Evolutionary conservation across 1,284 basidiomycete species (phyloP).

Genomic region (Cutaneotrichosporon sp.): DNA sequence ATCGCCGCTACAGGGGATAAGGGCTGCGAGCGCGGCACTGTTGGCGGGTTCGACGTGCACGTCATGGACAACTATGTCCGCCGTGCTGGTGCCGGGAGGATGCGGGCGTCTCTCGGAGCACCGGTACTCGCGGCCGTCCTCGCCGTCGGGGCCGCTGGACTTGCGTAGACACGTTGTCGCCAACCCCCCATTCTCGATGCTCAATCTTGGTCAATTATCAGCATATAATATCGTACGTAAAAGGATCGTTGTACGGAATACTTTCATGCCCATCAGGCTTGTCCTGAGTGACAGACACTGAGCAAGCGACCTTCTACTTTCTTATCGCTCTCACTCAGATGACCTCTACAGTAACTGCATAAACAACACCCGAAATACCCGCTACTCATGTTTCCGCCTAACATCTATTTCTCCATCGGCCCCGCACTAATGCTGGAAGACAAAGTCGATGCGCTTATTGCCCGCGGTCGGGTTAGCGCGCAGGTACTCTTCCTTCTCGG

Average conservation of each 20-base stretch:
- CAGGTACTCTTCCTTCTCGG: constrained; percentile 29
- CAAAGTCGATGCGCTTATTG: constrained; percentile 28
- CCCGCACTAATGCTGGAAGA: constrained; percentile 9
- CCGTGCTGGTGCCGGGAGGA: neutral
- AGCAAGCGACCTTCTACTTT: too few relatives aligned
- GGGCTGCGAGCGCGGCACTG: constrained; percentile 8
- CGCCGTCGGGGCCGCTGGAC: neutral
- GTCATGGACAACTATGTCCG: constrained; percentile 15
- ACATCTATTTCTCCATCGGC: neutral
- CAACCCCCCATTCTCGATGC: too few relatives aligned
- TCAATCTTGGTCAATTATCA: too few relatives aligned
- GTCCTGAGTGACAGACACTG: too few relatives aligned
- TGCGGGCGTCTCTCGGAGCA: neutral
- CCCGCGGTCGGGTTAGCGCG: constrained; percentile 28
- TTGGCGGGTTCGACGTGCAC: constrained; percentile 16
- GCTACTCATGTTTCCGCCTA: neutral
- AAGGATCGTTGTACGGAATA: too few relatives aligned
- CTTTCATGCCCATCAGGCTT: too few relatives aligned
- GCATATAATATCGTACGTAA: too few relatives aligned
- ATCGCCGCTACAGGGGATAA: constrained; percentile 11
- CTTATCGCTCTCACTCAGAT: too few relatives aligned
- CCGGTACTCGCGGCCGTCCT: neutral
- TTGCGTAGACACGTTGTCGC: neutral
- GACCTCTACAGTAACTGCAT: too few relatives aligned
- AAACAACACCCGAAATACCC: too few relatives aligned